Percentiles rank a stretch among this genome's conserved stretches.
Conservation (phyloP, 1,284 basidiomycete genomes). For the Ustilago vetiveriae region DNA sequence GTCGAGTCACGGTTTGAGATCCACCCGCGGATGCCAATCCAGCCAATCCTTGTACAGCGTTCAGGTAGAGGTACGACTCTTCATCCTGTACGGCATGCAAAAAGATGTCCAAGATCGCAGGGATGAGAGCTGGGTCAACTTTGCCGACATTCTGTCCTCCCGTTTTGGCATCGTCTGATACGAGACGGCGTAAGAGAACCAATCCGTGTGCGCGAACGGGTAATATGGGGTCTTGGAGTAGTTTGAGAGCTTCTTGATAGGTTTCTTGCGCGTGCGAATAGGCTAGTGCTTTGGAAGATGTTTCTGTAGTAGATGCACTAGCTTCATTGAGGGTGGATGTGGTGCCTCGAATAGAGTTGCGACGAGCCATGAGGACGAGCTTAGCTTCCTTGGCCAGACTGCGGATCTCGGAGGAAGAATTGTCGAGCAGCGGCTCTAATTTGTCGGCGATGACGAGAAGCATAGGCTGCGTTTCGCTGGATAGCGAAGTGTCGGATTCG, state of each 20-base stretch:
- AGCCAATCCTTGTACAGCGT: slow-evolving; percentile 87
- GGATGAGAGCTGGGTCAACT: slow-evolving; percentile 71
- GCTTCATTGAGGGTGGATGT: background rate
- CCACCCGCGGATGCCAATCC: slow-evolving; percentile 67
- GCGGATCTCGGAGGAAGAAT: slow-evolving; percentile 66
- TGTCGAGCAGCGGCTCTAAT: slow-evolving; percentile 46
- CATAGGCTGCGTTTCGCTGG: slow-evolving; percentile 43
- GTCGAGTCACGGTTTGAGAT: slow-evolving; percentile 27
- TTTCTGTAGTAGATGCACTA: slow-evolving; percentile 24
- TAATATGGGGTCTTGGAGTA: slow-evolving; percentile 88
- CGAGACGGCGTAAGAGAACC: slow-evolving; percentile 57
- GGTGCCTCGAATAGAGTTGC: slow-evolving; percentile 12
- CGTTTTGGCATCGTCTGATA: slow-evolving; percentile 36
- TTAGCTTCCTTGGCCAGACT: slow-evolving; percentile 78
- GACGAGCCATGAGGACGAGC: slow-evolving; percentile 82
- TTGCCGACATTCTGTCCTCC: slow-evolving; percentile 21
- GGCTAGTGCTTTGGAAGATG: slow-evolving; percentile 60
- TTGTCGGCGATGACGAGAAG: slow-evolving; percentile 55
- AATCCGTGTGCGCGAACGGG: slow-evolving; percentile 93
- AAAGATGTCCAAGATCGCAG: slow-evolving; percentile 87
- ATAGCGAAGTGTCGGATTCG: slow-evolving; percentile 46
- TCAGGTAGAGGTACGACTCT: slow-evolving; percentile 93
- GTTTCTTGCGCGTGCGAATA: slow-evolving; percentile 44
- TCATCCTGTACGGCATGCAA: slow-evolving; percentile 86
- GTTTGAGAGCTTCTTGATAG: slow-evolving; percentile 86